phyloP scores from a whole-genome alignment of 495 filamentous ascomycete genomes.

The Parmelia sp. region DNA sequence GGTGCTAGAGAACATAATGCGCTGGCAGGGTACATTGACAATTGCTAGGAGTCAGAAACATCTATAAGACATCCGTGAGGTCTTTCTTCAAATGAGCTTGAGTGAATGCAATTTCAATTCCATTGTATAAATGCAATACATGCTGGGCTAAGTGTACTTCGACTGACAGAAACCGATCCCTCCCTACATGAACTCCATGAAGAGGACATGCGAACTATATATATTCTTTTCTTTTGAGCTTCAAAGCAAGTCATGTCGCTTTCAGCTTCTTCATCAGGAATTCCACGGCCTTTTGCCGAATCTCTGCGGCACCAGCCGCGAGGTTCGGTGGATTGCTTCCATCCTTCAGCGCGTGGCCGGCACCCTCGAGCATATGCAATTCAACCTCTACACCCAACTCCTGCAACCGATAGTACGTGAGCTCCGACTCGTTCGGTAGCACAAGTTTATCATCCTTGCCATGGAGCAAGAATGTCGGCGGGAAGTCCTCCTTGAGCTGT shows the following conservation, averaged over 20 bases:
- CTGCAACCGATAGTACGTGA: not conserved
- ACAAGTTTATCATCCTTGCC: slow-evolving; percentile 32
- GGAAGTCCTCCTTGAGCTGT: slow-evolving; percentile 30
- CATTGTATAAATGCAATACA: not conserved
- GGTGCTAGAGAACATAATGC: not conserved
- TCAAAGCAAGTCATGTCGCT: not conserved
- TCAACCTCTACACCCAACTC: slow-evolving; percentile 7
- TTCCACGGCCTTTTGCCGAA: not conserved
- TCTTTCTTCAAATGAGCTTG: not conserved
- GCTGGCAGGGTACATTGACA: not conserved
- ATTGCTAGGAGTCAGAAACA: not conserved
- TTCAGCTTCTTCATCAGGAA: not conserved
- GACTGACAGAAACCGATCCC: not conserved
- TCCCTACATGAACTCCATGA: not conserved
- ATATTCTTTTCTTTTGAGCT: not conserved
- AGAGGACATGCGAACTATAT: not conserved
- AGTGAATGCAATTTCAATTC: not conserved
- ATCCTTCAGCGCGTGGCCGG: not conserved
- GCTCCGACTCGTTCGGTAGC: slow-evolving; percentile 21
- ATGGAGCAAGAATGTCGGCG: slow-evolving; percentile 34
- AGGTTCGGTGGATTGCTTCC: not conserved
- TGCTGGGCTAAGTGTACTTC: not conserved
- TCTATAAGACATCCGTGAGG: not conserved
- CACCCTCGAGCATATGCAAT: slow-evolving; percentile 4
- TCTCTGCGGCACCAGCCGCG: not conserved